Conservation (phyloP, 1,139 yeast species). For the Geotrichum restrictum region DNA sequence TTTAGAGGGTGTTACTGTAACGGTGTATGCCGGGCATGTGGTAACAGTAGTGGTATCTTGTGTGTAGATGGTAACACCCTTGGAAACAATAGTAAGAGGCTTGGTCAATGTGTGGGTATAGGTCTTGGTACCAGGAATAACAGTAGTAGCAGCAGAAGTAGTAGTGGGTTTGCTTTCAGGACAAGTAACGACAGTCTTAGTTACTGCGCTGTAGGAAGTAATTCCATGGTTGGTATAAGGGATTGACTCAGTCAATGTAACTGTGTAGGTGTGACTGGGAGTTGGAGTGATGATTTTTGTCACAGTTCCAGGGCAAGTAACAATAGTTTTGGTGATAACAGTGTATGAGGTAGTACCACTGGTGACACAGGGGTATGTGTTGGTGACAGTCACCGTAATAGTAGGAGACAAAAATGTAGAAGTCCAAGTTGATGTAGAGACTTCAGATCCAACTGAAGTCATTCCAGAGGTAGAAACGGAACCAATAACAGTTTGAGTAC, state of each 20-base stretch:
- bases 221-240: constrained; percentile 5
- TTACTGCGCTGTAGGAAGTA: constrained; percentile 9
- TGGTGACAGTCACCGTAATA: constrained; percentile 10
- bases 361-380: constrained; percentile 4
- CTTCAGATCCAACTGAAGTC: background rate
- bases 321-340: constrained; percentile 4
- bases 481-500: too few species aligned
- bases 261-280: constrained; percentile 9
- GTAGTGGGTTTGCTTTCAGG: constrained; percentile 5
- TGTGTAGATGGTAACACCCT: constrained; percentile 1
- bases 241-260: constrained; percentile 9
- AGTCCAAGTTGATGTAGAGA: background rate
- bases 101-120: constrained; percentile 2
- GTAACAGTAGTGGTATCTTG: constrained; percentile 3
- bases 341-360: constrained; percentile 11
- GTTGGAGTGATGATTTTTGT: background rate
- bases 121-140: constrained; percentile 5
- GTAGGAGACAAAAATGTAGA: constrained; percentile 1
- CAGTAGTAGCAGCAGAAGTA: background rate
- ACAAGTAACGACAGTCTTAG: constrained; percentile 9
- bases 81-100: background rate
- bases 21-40: constrained; percentile 15
- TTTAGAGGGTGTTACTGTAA: background rate
- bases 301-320: constrained; percentile 10
- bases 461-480: background rate